These are phyloP conservation scores for Lecanicillium sp. DNA, from an alignment of 2,329 filamentous ascomycete species.

Conservation along the genomic window DNA sequence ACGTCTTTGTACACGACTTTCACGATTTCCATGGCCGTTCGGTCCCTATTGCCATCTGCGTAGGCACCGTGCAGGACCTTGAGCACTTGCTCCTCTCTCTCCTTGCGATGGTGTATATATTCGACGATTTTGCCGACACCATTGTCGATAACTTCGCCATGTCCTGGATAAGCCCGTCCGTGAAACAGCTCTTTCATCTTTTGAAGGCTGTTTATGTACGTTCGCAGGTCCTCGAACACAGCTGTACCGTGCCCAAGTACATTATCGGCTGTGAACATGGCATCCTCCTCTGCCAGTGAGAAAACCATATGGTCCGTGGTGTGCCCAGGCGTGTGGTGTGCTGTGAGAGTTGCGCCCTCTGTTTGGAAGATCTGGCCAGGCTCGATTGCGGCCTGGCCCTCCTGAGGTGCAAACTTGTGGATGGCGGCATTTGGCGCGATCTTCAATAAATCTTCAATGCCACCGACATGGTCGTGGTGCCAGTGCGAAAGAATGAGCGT, in stretches of 20 bases:
- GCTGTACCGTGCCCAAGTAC: conserved; percentile 81
- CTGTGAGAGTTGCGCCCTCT: conserved; percentile 60
- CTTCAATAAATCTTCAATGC: conserved; percentile 61
- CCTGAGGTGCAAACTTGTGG: conserved; percentile 58
- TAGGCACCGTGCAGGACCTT: conserved; percentile 46
- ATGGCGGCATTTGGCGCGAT: conserved; percentile 58
- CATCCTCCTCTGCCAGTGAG: conserved; percentile 68
- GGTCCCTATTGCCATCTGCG: conserved; percentile 30
- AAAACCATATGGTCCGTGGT: conserved; percentile 78
- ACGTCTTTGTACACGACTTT: conserved; percentile 79
- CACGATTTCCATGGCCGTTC: conserved; percentile 78
- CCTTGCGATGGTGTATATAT: conserved; percentile 75
- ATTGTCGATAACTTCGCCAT: conserved; percentile 72
- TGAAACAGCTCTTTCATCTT: conserved; percentile 61
- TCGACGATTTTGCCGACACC: conserved; percentile 67
- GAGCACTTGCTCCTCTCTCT: conserved; percentile 74
- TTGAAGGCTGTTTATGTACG: conserved; percentile 63
- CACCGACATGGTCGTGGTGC: conserved; percentile 81
- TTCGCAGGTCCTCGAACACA: conserved; percentile 70
- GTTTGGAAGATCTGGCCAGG: conserved; percentile 50
- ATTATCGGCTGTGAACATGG: conserved; percentile 86
- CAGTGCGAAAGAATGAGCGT: conserved; percentile 79
- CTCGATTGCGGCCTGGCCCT: conserved; percentile 37
- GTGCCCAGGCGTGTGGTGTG: conserved; percentile 61
- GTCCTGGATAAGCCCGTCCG: conserved; percentile 77